Evolutionary conservation across 108 stramenopile species (phyloP).

Genomic region (Parietichytrium sp.): DNA sequence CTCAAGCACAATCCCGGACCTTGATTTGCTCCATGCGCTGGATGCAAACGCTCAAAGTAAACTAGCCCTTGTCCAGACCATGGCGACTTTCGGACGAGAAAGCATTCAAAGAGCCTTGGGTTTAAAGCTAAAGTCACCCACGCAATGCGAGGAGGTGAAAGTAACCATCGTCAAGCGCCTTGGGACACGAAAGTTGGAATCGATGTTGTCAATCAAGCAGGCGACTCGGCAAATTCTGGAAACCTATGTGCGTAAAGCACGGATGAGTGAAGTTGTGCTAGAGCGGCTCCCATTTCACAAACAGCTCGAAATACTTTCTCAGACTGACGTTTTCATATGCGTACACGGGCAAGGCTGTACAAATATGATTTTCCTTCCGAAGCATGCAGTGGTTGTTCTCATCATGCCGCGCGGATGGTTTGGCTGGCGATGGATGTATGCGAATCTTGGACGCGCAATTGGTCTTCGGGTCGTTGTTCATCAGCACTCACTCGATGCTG

Average conservation of each 20-base stretch:
- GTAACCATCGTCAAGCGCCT: constrained; percentile 15
- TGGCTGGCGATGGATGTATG: neutral
- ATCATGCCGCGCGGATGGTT: neutral
- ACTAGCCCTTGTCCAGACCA: too few relatives aligned
- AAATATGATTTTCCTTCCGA: neutral
- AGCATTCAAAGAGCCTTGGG: too few relatives aligned
- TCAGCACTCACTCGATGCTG: neutral
- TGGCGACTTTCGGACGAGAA: too few relatives aligned
- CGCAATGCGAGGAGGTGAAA: too few relatives aligned
- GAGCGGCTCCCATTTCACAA: neutral
- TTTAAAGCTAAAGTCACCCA: too few relatives aligned
- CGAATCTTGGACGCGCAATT: neutral
- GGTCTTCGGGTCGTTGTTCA: neutral
- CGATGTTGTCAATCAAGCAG: neutral
- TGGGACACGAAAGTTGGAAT: neutral
- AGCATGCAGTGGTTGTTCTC: constrained; percentile 3
- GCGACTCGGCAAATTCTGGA: neutral
- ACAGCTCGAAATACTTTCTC: neutral
- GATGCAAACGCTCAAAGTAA: too few relatives aligned
- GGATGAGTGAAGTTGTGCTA: neutral
- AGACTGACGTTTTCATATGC: neutral
- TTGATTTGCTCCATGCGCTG: too few relatives aligned
- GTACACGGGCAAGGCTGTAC: constrained; percentile 27
- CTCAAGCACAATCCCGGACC: too few relatives aligned
- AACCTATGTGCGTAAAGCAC: neutral